Base-by-base conservation (phyloP, 768 basidiomycete genomes). In the Leccinum subtestaceum region DNA sequence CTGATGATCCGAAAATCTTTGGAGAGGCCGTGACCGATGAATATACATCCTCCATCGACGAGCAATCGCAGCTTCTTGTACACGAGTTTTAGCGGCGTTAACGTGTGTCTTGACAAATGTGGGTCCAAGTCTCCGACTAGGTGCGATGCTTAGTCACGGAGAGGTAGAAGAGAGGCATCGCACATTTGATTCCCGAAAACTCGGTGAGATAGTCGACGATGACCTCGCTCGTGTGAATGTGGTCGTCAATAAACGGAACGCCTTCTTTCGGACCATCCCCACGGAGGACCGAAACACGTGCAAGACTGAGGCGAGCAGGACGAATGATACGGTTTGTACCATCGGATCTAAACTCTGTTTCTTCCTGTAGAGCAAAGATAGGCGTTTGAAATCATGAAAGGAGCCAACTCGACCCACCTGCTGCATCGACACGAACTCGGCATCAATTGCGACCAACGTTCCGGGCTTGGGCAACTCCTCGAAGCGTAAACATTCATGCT, bases 1-100 rank as follows among this genome's bases (percentile, higher is more conserved):
- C 96, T 99, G 76, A 98, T 99, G 57, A 96, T 98, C 11, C 96
- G 85, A 77, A 98, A 98, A 72, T 99, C 97, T 70, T 98, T 98
- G 15, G 93, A 89, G 17, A 99, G 82, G 5, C 97, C 97, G 67
- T 99, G 97, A 1, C 97, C 97, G 56, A 98, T 89, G 70, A 99
- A 99, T 58, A 94, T 90, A 69, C 97, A 99, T 5, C 95, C 95
- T 23, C 88, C 81, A 70, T 99, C 97, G 19, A 98, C 95, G 5
- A 98, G 79, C 19, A 95, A 74, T 2, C 97, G 85, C 12, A 99
- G 78, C 71, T 99, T 99, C 80, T 98, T 98, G 77, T 98, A 99
- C 2, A 95, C 97, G n/a, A 96, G 83, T 68, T 99, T 99, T 58
- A 98, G 77, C 0, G 97, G 96, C 2, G 96, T 97, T 49, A 98